phyloP scores from a whole-genome alignment of 495 filamentous ascomycete species.

The Trichodelitschia bisporula region DNA sequence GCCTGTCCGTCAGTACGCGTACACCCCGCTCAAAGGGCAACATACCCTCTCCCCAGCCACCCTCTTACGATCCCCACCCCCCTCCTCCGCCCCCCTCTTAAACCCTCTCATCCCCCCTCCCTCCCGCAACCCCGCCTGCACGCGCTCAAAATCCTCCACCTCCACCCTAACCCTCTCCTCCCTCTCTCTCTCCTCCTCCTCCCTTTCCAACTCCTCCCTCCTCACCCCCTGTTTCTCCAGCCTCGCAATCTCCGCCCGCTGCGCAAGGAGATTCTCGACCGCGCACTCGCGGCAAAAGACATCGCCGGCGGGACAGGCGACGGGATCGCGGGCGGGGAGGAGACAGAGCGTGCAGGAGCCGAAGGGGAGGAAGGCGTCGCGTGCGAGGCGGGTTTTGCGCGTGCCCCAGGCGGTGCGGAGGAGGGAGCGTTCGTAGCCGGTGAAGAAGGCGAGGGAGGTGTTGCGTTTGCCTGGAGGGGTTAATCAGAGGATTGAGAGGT shows the following conservation, averaged over 20 bases:
- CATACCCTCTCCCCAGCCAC: slow-evolving; percentile 47
- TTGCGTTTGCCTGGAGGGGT: slow-evolving; percentile 95
- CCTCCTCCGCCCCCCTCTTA: slow-evolving; percentile 19
- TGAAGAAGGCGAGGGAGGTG: slow-evolving; percentile 90
- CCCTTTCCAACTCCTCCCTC: slow-evolving; percentile 25
- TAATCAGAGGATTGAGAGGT: too few species aligned
- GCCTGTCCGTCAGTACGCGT: slow-evolving; percentile 26
- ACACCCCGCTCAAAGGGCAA: slow-evolving; percentile 45
- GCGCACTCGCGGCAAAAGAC: slow-evolving; percentile 96
- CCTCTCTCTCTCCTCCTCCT: slow-evolving; percentile 24
- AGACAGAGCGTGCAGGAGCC: slow-evolving; percentile 78
- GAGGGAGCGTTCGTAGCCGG: slow-evolving; percentile 65
- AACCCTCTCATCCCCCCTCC: slow-evolving; percentile 13
- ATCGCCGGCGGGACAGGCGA: slow-evolving; percentile 56
- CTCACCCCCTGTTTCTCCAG: slow-evolving; percentile 33
- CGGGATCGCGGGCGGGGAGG: slow-evolving; percentile 57
- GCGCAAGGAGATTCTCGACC: slow-evolving; percentile 66
- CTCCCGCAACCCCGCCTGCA: slow-evolving; percentile 45
- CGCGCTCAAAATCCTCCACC: slow-evolving; percentile 20
- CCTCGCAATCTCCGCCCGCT: slow-evolving; percentile 82
- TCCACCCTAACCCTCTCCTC: too few species aligned
- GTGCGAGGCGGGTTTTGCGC: slow-evolving; percentile 59
- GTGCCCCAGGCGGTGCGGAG: slow-evolving; percentile 62
- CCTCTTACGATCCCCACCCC: slow-evolving; percentile 19
- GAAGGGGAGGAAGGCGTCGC: slow-evolving; percentile 87